Evolutionary conservation across 1,284 basidiomycete genomes (phyloP), one percentile per base, ranked within the genome.

Genomic region (Irpex lacteus): DNA sequence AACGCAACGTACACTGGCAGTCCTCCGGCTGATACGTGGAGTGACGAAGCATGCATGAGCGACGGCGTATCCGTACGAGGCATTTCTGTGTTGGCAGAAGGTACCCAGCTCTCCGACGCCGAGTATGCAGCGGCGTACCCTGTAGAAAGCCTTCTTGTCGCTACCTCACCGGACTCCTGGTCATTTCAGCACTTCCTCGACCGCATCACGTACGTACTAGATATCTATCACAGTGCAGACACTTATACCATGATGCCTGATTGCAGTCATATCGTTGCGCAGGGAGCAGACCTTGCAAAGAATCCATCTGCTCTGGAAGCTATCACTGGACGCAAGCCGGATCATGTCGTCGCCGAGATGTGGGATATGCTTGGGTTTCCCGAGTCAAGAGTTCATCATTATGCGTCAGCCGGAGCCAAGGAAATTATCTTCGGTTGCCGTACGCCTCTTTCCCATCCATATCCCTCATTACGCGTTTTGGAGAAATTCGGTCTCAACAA

Each of bases 151-250:
- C 49, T 64, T 5, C 63, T 64, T 7, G 40, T 64, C 36, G 63
- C 63, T 59, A 61, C 63, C 2, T 40, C 63, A 3, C 63, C 63
- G 13, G 63, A 64, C 55, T 64, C 63, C 4, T 64, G 63, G 63
- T 64, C 63, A 13, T 64, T 64, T 60, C 63, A 64, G 47, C 63
- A 64, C 49, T 64, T 64, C 55, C 63, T 64, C 2, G 63, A 61
- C 37, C 54, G 63, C 9, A 49, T 64, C 11, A 64, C 63, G 63
- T 64, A 59, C 32, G 63, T 54, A n/a, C 21, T 47, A 13, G 13
- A n/a, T 21, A 5, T 49, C 40, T 15, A 18, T 32, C 18, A 18
- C 40, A 47, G 11, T 49, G 19, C 6, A 19, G 44, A 54, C 18
- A 54, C 52, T 11, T 32, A 9, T 11, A n/a, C 21, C 15, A 15